Base-by-base conservation (phyloP, 2,329 filamentous ascomycete genomes). In the Ramularia collo-cygni region DNA sequence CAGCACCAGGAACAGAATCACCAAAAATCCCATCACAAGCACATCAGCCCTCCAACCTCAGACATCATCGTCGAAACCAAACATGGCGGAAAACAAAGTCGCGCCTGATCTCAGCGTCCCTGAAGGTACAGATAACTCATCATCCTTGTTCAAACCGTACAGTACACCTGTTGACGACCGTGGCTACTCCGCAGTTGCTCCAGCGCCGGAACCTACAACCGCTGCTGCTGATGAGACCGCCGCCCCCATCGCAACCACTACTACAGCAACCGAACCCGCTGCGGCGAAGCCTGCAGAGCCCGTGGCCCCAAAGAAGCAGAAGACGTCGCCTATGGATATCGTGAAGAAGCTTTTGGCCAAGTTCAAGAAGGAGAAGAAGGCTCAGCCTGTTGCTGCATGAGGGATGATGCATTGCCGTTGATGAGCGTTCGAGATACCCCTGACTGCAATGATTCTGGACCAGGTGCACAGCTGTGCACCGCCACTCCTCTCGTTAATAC, bases 361-460 rank as follows among this genome's bases (percentile, higher is more conserved):
- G 14, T 15, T 27, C 24, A 37, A 37, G 27, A 42, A 42, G 39
- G 39, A 42, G 28, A 42, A 42, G 33, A 42, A 42, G 33, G 17
- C 17, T 7, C 28, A 36, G 28, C 10, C 31, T 33, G 35, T n/a
- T 16, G 27, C 31, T n/a, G 15, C 33, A 17, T 33, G 30, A 33
- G 15, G 3, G 9, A 12, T 6, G 30, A 10, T 9, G 8, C 9
- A 7, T 16, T 32, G n/a, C 17, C 8, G 17, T 26, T 30, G 18
- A 30, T 18, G 30, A 18, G 27, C 16, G 27, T 28, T 30, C 15
- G 35, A 29, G 24, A 37, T 37, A 37, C 35, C 35, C 35, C 19
- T 30, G 31, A 33, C 17, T 24, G 10, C 21, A 6, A 10, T 24
- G 6, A 24, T 10, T 6, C 10, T 24, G 21, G 21, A 10, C 21